These are phyloP conservation scores for Umbelopsis ramanniana DNA, from an alignment of 192 early-diverging fungal species.

Conservation along the genomic window DNA sequence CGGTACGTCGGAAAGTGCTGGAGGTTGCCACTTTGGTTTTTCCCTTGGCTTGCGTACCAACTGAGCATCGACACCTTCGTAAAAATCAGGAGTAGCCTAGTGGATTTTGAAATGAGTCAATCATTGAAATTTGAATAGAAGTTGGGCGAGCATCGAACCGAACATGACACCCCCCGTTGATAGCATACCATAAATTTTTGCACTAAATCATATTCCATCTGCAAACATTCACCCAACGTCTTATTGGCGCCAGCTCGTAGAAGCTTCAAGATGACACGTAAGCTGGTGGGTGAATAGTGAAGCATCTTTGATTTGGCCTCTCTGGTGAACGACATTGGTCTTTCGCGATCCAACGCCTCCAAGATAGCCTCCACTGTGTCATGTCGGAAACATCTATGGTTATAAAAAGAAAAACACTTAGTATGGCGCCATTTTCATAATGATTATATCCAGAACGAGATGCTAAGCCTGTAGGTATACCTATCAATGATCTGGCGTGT, in stretches of 20 bases:
- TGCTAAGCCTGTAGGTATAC: conserved; percentile 19
- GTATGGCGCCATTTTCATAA: no score
- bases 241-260: conserved; percentile 71
- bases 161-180: neutral
- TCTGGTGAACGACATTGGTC: conserved; percentile 61
- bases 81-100: conserved; percentile 75
- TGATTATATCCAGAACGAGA: neutral
- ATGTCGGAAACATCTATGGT: conserved; percentile 74
- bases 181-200: conserved; percentile 64
- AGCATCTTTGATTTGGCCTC: conserved; percentile 68
- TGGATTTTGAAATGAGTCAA: neutral
- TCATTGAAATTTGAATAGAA: no score
- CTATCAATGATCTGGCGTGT: conserved; percentile 75
- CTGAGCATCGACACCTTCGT: conserved; percentile 82
- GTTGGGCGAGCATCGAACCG: neutral
- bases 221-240: conserved; percentile 78
- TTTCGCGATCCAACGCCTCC: conserved; percentile 79
- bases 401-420: neutral
- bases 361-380: conserved; percentile 86
- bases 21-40: conserved; percentile 75
- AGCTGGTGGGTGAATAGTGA: conserved; percentile 79
- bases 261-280: conserved; percentile 83
- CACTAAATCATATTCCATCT: conserved; percentile 83
- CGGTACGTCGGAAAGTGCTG: conserved; percentile 53
- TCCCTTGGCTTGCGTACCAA: conserved; percentile 70